Evolutionary conservation across 83 land plant genomes (phyloP), one percentile per base, ranked within the genome.

Genomic region (Thuja plicata): DNA sequence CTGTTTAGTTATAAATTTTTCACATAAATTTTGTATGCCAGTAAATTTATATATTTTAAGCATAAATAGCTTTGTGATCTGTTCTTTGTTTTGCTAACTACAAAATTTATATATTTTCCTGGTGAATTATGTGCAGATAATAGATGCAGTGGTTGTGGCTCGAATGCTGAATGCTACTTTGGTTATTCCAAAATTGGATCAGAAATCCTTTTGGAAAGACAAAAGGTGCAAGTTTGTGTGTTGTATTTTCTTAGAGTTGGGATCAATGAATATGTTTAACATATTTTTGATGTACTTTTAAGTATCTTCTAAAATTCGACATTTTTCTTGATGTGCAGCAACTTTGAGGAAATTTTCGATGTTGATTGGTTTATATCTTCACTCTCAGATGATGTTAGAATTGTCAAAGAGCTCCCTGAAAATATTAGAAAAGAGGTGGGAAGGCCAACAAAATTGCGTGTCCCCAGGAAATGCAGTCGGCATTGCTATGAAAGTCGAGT

Each of bases 91-190:
- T 46, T 5, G 54, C 27, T 45, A 48, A 48, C n/a, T 83, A 46
- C 15, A 83, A 46, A 46, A 24, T 48, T 5, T 34, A 46, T 27
- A 46, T 83, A n/a, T 46, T 83, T 40, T n/a, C 48, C 50, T 46
- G 55, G 35, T 24, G 55, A 80, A 11, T 41, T 38, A 80, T 80
- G 21, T 41, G 40, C 94, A 97, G 99, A 97, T 97, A 88, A 94
- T 94, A 6, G 99, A 97, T 95, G 99, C 99, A 38, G 99, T 97
- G 82, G 96, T 95, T 80, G 99, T 95, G 88, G 97, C 99, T 8
- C 89, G 95, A 90, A 92, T 97, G 54, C 91, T 97, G 60, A 97
- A 97, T 94, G 99, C 97, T 45, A 97, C 99, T 43, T 88, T 97
- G 71, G 97, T 97, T 74, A 91, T 97, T 27, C 99, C 99, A 57